These are phyloP conservation scores for Agaricales sp. DNA, from an alignment of 1,284 basidiomycete species.

Conservation along the genomic window DNA sequence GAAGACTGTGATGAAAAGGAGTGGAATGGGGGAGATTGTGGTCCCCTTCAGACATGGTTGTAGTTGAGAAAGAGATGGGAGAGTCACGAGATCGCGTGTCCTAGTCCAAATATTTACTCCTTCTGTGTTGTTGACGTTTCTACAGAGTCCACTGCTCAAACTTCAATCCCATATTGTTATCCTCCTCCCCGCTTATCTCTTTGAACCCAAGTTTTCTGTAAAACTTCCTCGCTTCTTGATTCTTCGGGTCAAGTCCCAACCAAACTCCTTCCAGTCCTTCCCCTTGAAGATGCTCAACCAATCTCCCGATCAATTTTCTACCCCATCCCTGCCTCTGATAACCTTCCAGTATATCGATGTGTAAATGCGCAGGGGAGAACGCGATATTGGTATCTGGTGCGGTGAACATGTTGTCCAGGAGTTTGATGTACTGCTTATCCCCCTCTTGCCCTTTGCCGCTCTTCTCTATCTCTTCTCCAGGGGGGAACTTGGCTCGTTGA, in stretches of 20 bases:
- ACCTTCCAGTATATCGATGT: constrained; percentile 52
- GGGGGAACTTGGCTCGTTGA: constrained; percentile 40
- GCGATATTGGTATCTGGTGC: constrained; percentile 36
- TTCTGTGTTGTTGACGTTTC: no score
- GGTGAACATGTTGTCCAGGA: constrained; percentile 37
- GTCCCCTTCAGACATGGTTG: no score
- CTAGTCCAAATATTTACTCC: no score
- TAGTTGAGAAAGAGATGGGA: no score
- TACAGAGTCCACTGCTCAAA: constrained; percentile 30
- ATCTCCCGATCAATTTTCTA: constrained; percentile 39
- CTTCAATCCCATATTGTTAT: constrained; percentile 34
- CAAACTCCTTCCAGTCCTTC: constrained; percentile 41
- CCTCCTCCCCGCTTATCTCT: constrained; percentile 35
- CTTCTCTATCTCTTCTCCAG: constrained; percentile 10
- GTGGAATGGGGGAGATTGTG: no score
- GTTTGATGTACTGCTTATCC: constrained; percentile 38
- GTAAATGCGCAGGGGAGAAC: constrained; percentile 55
- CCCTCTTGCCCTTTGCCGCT: constrained; percentile 27
- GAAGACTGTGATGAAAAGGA: no score
- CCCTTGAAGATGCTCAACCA: constrained; percentile 37
- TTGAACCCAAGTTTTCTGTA: constrained; percentile 48
- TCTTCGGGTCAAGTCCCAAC: constrained; percentile 51
- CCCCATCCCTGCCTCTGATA: constrained; percentile 59
- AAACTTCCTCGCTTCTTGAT: constrained; percentile 44
- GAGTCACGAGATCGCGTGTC: no score